Conservation (phyloP, 2,329 filamentous ascomycete species). For the Arthrobotrys pseudoclavata region DNA sequence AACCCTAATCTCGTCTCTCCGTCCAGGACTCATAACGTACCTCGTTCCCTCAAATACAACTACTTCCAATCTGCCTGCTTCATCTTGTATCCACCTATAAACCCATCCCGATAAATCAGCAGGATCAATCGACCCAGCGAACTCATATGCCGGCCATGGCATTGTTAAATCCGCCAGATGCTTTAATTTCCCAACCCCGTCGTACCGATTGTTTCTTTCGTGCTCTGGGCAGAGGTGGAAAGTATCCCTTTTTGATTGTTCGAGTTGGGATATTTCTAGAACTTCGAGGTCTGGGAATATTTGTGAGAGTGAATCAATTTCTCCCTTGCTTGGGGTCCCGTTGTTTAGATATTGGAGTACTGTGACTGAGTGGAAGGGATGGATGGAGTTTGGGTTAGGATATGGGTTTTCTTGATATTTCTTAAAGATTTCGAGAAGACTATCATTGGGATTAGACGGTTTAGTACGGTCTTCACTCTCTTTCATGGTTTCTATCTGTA, state of each 20-base stretch:
- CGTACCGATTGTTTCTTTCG: too few species aligned
- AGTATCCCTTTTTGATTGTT: not conserved
- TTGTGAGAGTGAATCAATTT: not conserved
- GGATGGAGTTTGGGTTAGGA: not conserved
- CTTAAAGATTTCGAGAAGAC: too few species aligned
- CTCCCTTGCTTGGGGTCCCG: not conserved
- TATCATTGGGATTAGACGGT: too few species aligned
- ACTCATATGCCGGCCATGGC: slow-evolving; percentile 3
- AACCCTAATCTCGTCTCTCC: not conserved
- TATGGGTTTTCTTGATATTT: not conserved
- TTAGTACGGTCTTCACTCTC: too few species aligned
- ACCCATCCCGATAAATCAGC: not conserved
- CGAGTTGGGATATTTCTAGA: not conserved
- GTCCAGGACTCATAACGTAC: not conserved
- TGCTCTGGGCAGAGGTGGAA: not conserved
- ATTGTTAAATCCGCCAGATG: not conserved
- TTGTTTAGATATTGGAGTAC: not conserved
- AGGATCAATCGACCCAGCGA: not conserved
- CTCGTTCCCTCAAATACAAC: not conserved
- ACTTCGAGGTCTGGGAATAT: slow-evolving; percentile 6
- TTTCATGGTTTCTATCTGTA: not conserved
- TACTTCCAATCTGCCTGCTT: not conserved
- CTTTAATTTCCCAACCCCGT: not conserved
- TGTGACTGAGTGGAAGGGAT: not conserved
- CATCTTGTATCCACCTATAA: not conserved